Evolutionary conservation across 2,329 filamentous ascomycete genomes (phyloP), one percentile per base, ranked within the genome.

Genomic region (Dryadomyces quercus-mongolicae): DNA sequence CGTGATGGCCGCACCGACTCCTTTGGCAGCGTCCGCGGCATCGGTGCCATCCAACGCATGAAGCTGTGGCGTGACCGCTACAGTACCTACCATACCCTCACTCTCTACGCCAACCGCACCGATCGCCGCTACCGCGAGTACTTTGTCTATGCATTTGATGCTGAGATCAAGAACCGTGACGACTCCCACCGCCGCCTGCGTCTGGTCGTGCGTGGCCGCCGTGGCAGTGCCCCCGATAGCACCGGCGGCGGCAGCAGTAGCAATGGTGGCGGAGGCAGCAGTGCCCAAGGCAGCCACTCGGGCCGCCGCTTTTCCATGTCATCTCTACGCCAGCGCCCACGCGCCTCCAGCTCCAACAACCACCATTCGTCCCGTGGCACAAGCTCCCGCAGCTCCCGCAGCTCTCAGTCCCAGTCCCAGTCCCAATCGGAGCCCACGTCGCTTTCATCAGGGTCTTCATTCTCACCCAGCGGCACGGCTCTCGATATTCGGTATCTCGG

Each of bases 61-160:
- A 77, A 77, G 63, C 64, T 77, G 25, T 78, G 75, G 75, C 68
- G 69, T 53, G 75, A 77, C 58, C 67, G 70, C 49, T 71, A 74
- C 54, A 72, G 71, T 13, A 71, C 70, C 3, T 71, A 69, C 46
- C 73, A 78, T 60, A 74, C 70, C 25, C 56, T 77, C 36, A 73
- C 72, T 9, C 64, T 77, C 18, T 71, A 72, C 54, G 74, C 74
- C 36, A 60, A 60, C 44, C 59, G 59, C 31, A 75, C 75, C 58
- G 70, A 74, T 49, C 66, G 71, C 16, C 67, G 68, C 16, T 74
- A 74, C 58, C 72, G 71, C 49, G 75, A 77, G 59, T 77, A 74
- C 56, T 65, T 71, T 38, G 66, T 77, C 10, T 69, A 72, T 55
- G 64, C 68, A 25, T 78, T 77, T 54, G 74, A 77, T 21, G 65